Base-by-base conservation (phyloP, 1,284 basidiomycete species). In the Polyporus tsugae region DNA sequence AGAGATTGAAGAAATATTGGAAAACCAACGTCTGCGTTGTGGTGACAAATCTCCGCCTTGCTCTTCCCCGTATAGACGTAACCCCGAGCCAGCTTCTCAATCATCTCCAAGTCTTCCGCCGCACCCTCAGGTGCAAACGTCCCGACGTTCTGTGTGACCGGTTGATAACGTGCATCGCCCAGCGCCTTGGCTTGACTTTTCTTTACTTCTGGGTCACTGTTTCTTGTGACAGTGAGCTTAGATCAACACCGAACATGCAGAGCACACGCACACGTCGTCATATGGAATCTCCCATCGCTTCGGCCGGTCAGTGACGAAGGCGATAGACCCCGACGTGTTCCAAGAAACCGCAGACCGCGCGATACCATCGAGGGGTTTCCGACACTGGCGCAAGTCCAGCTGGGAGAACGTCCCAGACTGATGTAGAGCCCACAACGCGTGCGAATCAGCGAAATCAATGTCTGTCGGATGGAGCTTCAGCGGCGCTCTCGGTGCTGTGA, bases 371-470 rank as follows among this genome's bases (percentile, higher is more conserved):
- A 96, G 80, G 0, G 94, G 89, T 60, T 83, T 87, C 62, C 84
- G 82, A 17, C 85, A 84, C 62, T 89, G 83, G 17, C 91, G 84
- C 39, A 95, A 77, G 76, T 96, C 94, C 55, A 95, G 82, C 77
- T 96, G 94, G 1, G 91, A 89, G 77, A 96, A 93, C 0, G 88
- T 86, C 19, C 95, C 95, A 59, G 91, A 94, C 11, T 87, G 85
- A 78, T 95, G 93, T 65, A 91, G 87, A 0, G 91, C 86, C 85
- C 92, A 93, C n/a, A 96, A 78, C 1, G 89, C 84, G 77, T 94
- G 87, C 0, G 91, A 86, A 75, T 92, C 91, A 0, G 86, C 83
- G 78, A 95, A 96, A 29, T 83, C 83, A 19, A 93, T 82, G 72
- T 94, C 94, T 90, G 74, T 66, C 22, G 25, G 42, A 9, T 11